Percentiles rank a stretch among this genome's conserved stretches.
phyloP scores from a whole-genome alignment of 495 filamentous ascomycete genomes.

The Clavariopsis aquatica region DNA sequence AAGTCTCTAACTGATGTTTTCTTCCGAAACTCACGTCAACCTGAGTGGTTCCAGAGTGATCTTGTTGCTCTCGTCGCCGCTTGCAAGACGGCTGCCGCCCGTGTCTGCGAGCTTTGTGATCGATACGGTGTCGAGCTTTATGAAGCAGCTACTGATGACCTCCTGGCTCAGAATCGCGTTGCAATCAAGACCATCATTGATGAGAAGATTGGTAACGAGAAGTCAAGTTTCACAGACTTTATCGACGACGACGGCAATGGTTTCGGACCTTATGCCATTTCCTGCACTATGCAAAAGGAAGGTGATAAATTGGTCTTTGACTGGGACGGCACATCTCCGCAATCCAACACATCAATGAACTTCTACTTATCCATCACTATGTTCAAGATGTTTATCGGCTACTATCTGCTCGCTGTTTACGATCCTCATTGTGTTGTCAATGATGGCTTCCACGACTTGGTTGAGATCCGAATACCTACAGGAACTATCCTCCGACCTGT shows the following conservation, averaged over 20 bases:
- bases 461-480: constrained; percentile 52
- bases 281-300: constrained; percentile 52
- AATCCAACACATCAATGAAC: constrained; percentile 54
- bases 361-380: constrained; percentile 54
- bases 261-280: constrained; percentile 52
- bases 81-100: constrained; percentile 50
- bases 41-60: constrained; percentile 55
- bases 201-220: constrained; percentile 48
- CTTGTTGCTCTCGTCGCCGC: constrained; percentile 53
- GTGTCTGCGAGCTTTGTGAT: constrained; percentile 50
- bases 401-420: constrained; percentile 53
- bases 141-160: constrained; percentile 49
- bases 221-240: constrained; percentile 53
- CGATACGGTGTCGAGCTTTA: constrained; percentile 51
- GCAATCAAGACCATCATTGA: constrained; percentile 52
- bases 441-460: constrained; percentile 53
- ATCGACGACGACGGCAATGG: constrained; percentile 57
- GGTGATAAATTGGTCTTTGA: constrained; percentile 49
- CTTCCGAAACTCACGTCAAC: constrained; percentile 53
- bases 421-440: constrained; percentile 55
- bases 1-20: constrained; percentile 49
- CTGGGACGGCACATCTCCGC: constrained; percentile 53
- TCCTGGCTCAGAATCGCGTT: constrained; percentile 50
- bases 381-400: constrained; percentile 57
- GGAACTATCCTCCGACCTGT: constrained; percentile 53